phyloP scores from a whole-genome alignment of 495 filamentous ascomycete species.

The Hypoxylon rickii region DNA sequence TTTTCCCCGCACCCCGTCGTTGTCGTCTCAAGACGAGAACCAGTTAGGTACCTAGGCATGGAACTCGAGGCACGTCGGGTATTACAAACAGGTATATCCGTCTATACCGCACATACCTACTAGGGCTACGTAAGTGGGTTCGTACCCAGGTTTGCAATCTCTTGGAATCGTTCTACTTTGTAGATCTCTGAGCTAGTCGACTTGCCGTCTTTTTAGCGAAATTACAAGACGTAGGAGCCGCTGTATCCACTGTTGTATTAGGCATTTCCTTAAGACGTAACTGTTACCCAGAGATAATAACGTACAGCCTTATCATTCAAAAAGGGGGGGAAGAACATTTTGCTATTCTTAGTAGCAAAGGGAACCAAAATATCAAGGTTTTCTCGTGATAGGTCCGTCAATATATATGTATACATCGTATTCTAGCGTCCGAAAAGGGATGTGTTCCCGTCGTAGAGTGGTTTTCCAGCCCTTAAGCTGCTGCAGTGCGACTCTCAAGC shows the following conservation, averaged over 20 bases:
- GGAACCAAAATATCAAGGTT: constrained; percentile 12
- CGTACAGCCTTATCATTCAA: background rate
- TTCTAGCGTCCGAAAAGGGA: constrained; percentile 6
- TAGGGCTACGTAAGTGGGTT: too few relatives aligned
- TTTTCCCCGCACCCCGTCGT: constrained; percentile 26
- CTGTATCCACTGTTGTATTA: background rate
- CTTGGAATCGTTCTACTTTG: too few relatives aligned
- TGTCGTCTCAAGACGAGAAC: background rate
- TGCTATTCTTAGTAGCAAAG: constrained; percentile 28
- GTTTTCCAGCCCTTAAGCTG: constrained; percentile 19
- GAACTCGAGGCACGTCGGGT: background rate
- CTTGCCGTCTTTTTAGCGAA: too few relatives aligned
- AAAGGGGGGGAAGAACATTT: background rate
- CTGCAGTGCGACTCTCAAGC: constrained; percentile 30
- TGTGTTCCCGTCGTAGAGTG: constrained; percentile 11
- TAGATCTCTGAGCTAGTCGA: too few relatives aligned
- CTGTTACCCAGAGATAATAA: too few relatives aligned
- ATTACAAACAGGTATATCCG: background rate
- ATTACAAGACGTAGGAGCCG: too few relatives aligned
- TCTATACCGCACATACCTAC: too few relatives aligned
- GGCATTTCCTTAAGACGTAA: constrained; percentile 7
- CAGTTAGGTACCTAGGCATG: background rate
- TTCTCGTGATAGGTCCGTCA: constrained; percentile 10
- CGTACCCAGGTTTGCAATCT: too few relatives aligned
- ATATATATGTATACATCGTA: constrained; percentile 1